Evolutionary conservation across 768 basidiomycete genomes (phyloP), one percentile per base, ranked within the genome.

Genomic region (Tephrocybe sp.): DNA sequence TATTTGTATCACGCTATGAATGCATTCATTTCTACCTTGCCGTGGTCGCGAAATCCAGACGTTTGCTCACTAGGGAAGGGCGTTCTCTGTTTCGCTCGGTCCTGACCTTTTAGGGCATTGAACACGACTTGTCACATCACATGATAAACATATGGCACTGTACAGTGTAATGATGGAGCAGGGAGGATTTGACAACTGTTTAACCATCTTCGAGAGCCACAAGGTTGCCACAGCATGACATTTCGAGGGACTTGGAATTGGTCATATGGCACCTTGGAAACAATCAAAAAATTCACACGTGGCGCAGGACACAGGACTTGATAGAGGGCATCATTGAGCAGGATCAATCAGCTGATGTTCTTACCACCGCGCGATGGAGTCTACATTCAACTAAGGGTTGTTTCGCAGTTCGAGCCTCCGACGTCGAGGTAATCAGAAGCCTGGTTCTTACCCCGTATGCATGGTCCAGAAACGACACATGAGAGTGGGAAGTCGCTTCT

Each of bases 41-140:
- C n/a, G n/a, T n/a, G n/a, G n/a, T n/a, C n/a, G n/a, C n/a, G n/a
- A n/a, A n/a, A n/a, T n/a, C n/a, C n/a, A n/a, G n/a, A n/a, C n/a
- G n/a, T n/a, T n/a, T n/a, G n/a, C n/a, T n/a, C n/a, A n/a, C n/a
- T n/a, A n/a, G n/a, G n/a, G n/a, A n/a, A n/a, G n/a, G n/a, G n/a
- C n/a, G n/a, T n/a, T n/a, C n/a, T n/a, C n/a, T n/a, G n/a, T n/a
- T n/a, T n/a, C n/a, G n/a, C n/a, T n/a, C n/a, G n/a, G n/a, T n/a
- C n/a, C n/a, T n/a, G n/a, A n/a, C n/a, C n/a, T n/a, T n/a, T n/a
- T n/a, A n/a, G n/a, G n/a, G n/a, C n/a, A n/a, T n/a, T n/a, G n/a
- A 23, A 47, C 50, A 19, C 50, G 46, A 33, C 16, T n/a, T 15
- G 51, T 47, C 51, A 47, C 51, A 43, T 52, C 51, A 52, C 29